Percentiles rank a stretch among this genome's conserved stretches.
Evolutionary conservation across 2,329 filamentous ascomycete genomes (phyloP).

Genomic region (Phoma sp.): DNA sequence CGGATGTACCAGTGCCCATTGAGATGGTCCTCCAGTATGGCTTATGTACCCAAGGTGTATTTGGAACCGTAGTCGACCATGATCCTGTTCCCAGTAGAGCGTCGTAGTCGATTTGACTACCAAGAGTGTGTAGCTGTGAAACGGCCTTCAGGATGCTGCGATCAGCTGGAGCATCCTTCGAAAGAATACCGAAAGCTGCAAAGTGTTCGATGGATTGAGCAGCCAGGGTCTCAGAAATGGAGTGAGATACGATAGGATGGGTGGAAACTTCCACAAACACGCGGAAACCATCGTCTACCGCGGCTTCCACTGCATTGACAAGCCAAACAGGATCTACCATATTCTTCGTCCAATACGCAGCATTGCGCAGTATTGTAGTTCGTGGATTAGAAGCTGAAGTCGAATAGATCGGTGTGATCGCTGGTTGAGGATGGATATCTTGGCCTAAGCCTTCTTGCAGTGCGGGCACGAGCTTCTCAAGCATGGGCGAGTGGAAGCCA

Average conservation of each 20-base stretch:
- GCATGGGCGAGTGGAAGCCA: slow-evolving; percentile 52
- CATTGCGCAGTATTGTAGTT: slow-evolving; percentile 30
- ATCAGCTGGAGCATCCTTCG: slow-evolving; percentile 34
- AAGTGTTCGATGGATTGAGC: slow-evolving; percentile 42
- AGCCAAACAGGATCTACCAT: slow-evolving; percentile 51
- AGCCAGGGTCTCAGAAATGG: slow-evolving; percentile 51
- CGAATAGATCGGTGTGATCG: slow-evolving; percentile 47
- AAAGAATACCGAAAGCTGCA: slow-evolving; percentile 43
- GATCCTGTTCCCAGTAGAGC: slow-evolving; percentile 5
- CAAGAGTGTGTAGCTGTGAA: slow-evolving; percentile 40
- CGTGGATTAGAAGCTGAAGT: slow-evolving; percentile 42
- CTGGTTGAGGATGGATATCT: slow-evolving; percentile 19
- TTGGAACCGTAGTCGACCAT: slow-evolving; percentile 21
- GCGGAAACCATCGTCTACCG: slow-evolving; percentile 49
- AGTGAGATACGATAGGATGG: slow-evolving; percentile 54
- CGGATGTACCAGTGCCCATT: neutral
- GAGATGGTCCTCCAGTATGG: slow-evolving; percentile 27
- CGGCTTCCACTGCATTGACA: slow-evolving; percentile 45
- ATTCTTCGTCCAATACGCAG: slow-evolving; percentile 51
- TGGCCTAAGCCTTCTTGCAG: slow-evolving; percentile 28
- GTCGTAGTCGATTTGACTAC: slow-evolving; percentile 38
- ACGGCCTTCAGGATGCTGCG: slow-evolving; percentile 38
- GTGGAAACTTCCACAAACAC: slow-evolving; percentile 54
- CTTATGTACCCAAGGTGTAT: slow-evolving; percentile 39
- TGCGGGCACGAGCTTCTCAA: slow-evolving; percentile 40